Evolutionary conservation across 768 basidiomycete species (phyloP).

Genomic region (Fomitopsis pulvina): DNA sequence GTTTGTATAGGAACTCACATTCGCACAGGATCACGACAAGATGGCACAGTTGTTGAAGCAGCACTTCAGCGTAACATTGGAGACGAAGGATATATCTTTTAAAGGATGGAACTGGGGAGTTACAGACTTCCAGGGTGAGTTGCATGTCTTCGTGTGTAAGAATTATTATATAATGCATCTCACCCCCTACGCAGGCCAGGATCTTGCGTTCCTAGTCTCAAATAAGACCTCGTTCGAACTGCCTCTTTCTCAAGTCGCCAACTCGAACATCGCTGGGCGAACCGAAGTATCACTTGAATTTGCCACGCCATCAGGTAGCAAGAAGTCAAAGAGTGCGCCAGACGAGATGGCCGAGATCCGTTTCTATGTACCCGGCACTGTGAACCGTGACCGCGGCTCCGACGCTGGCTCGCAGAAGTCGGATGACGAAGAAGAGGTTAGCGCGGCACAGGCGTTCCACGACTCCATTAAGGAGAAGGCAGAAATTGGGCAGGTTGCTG

Average conservation of each 20-base stretch:
- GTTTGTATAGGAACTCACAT: neutral
- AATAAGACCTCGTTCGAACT: constrained; percentile 88
- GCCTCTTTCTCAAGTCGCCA: constrained; percentile 80
- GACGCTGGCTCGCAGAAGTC: constrained; percentile 72
- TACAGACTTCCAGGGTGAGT: constrained; percentile 85
- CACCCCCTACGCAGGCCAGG: constrained; percentile 52
- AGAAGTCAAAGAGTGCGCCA: constrained; percentile 36
- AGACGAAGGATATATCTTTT: constrained; percentile 79
- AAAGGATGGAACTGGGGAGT: constrained; percentile 99
- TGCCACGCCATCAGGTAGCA: constrained; percentile 43
- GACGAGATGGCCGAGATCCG: constrained; percentile 97
- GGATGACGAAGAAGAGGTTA: constrained; percentile 77
- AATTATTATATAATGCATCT: constrained; percentile 1
- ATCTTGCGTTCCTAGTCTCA: constrained; percentile 85
- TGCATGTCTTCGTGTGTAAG: neutral
- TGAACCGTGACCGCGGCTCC: constrained; percentile 54
- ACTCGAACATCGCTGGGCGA: constrained; percentile 95
- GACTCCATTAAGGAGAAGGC: constrained; percentile 95
- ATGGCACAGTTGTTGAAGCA: constrained; percentile 77
- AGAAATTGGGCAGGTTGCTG: constrained; percentile 85
- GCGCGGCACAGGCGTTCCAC: constrained; percentile 95
- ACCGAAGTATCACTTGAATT: constrained; percentile 99
- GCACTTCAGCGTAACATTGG: constrained; percentile 80
- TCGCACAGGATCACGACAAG: constrained; percentile 78
- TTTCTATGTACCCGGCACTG: constrained; percentile 87